Evolutionary conservation across 148 eudicot species (phyloP), one percentile per base, ranked within the genome.

Genomic region (Camellia granthamiana): DNA sequence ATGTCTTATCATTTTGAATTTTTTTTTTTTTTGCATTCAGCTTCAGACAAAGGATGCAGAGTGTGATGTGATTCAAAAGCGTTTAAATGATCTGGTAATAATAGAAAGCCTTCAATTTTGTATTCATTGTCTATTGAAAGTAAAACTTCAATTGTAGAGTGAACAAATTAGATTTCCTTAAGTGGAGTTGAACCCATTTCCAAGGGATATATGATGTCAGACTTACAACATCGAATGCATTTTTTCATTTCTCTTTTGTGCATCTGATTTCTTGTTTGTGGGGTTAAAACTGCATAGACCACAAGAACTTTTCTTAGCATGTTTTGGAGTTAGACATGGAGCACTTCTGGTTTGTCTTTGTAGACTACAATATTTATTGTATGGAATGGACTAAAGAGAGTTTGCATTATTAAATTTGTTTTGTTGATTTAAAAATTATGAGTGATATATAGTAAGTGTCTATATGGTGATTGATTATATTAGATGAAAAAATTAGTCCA

Each of bases 11-110:
- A 10, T 55, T 44, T 30, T 66, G 79, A 12, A n/a, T 70, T 84
- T 59, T 42, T 70, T 65, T 65, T 44, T 66, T 83, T 54, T 77
- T 38, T 54, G 8, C 44, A 12, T 70, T 82, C 86, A 96, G 99
- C 97, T 96, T 81, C 90, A 80, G 65, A 79, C 81, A 23, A 88
- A 80, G 68, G 97, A 90, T 84, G 81, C 64, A 41, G 98, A 96
- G 78, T 88, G 84, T 81, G 90, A 87, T 69, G 73, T 81, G 54
- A 78, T 91, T 74, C 93, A 86, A 85, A 89, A 78, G 70, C 92
- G 93, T 16, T 76, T 92, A 5, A 88, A 87, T 89, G 98, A 93
- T 83, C 86, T 96, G 98, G 99, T 96, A 92, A 80, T 96, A 92
- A 80, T 71, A 79, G n/a, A 74, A 15, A 16, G 63, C 51, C 14